A percentile compares a stretch with the other conserved stretches of the same genome.
phyloP scores from a whole-genome alignment of 495 filamentous ascomycete species.

The Bombardia bombarda region DNA sequence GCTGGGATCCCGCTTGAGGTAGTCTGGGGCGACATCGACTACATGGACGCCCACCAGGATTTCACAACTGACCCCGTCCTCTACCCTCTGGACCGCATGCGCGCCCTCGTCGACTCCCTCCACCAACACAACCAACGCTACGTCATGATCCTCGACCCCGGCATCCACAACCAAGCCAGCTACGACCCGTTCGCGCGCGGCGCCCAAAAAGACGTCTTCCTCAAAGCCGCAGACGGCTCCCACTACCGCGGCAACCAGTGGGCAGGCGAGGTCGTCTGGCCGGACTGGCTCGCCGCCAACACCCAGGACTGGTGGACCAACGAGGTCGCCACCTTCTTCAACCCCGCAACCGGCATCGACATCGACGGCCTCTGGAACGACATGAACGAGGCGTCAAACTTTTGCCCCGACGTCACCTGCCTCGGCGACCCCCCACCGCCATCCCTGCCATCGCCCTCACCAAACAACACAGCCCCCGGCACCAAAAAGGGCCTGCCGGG shows the following conservation, averaged over 20 bases:
- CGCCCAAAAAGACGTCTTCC: conserved; percentile 50
- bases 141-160: conserved; percentile 81
- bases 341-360: conserved; percentile 55
- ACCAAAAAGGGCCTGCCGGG: conserved; percentile 45
- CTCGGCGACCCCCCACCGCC: not conserved
- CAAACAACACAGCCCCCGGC: not conserved
- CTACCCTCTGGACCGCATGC: conserved; percentile 60
- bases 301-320: conserved; percentile 65
- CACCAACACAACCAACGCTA: conserved; percentile 71
- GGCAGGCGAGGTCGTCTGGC: conserved; percentile 75
- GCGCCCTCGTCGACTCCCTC: conserved; percentile 57
- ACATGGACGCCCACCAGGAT: conserved; percentile 55
- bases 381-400: conserved; percentile 50
- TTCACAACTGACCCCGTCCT: conserved; percentile 68
- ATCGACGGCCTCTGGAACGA: conserved; percentile 87
- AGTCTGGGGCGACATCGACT: conserved; percentile 87
- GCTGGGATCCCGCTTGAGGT: conserved; percentile 78
- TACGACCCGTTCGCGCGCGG: conserved; percentile 62
- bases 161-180: conserved; percentile 51
- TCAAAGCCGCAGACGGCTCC: conserved; percentile 55
- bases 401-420: conserved; percentile 17
- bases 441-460: not conserved
- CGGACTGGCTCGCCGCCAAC: conserved; percentile 73
- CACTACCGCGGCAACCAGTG: conserved; percentile 73
- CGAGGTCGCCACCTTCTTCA: conserved; percentile 65